Evolutionary conservation across 495 filamentous ascomycete species (phyloP), one percentile per base, ranked within the genome.

Genomic region (Jackrogersella minutella): DNA sequence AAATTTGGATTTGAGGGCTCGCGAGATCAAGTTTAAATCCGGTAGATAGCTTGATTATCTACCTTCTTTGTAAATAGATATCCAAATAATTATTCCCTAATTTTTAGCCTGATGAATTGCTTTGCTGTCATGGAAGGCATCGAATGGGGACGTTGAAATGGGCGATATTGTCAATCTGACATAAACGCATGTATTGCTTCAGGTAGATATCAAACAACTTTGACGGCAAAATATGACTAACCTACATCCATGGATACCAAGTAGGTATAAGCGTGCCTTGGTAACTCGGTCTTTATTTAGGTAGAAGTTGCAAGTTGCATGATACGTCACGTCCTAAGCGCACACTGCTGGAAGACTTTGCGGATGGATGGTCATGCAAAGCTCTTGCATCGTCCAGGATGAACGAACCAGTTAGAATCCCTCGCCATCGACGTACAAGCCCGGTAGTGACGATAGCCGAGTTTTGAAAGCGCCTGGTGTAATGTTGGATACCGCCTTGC

Each of bases 391-490:
- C 54, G 54, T 40, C 41, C 16, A 40, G 33, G 22, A 44, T 69
- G 41, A 56, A 65, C 61, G 51, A 61, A 7, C 66, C 61, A 69
- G 56, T 65, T 11, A 62, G 9, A 62, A 31, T 5, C 19, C 8
- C 11, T 46, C 43, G 28, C 17, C 21, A 24, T 54, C 47, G 34
- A 46, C 21, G 14, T 43, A 6, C 53, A 5, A 57, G 24, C 28
- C 47, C 56, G 66, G 66, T 28, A 47, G 49, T 14, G 5, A 53
- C 4, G 30, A 62, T 8, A 52, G 37, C 51, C 61, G 51, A 58
- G 51, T 53, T n/a, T n/a, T 19, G 41, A 24, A 62, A 61, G 66
- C 61, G 66, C 66, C 54, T 69, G 65, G 62, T 51, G 10, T 46
- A 28, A 17, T 56, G 22, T 28, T 34, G 52, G 37, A 55, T 39